Evolutionary conservation across 257 asterid genomes (phyloP), one percentile per base, ranked within the genome.

Genomic region (Catharanthus roseus): DNA sequence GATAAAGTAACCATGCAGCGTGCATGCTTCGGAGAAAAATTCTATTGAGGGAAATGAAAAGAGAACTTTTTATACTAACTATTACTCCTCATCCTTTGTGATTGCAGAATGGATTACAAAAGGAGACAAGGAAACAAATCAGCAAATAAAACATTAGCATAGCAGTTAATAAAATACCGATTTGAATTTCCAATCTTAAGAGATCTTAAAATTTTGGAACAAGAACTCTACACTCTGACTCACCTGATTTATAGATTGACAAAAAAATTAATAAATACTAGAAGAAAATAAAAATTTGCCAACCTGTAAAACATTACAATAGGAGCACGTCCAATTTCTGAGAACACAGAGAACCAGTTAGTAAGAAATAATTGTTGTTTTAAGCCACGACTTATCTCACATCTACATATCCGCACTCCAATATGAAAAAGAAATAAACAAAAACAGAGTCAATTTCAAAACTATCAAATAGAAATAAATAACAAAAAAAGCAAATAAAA

Each of bases 301-400:
- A 84, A 95, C 99, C 99, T 91, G 99, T 80, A 89, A 64, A 72
- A 83, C 79, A 70, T 87, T 79, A 90, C 99, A 95, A 85, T 86
- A 74, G 53, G 85, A n/a, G 83, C 99, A 95, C 62, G 89, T 89
- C 86, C 85, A 83, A 81, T 72, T 84, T 82, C 97, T 95, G 97
- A 78, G 72, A 82, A 72, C 65, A 78, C 31, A 74, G 45, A 71
- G 67, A 82, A 53, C 51, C 70, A 67, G 82, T 80, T 47, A 80
- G 85, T 41, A 33, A 24, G 62, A 63, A 63, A 23, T 8, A 31
- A 23, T 18, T 31, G 29, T 15, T 33, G 34, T 31, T 18, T 36
- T 11, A 4, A 24, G 68, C 28, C 62, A 28, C 11, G 12, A 47
- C 42, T 65, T 39, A 12, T 19, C 4, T 23, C 39, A 61, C 42